Evolutionary conservation across 2,329 filamentous ascomycete species (phyloP).

Genomic region (Bipolaris oryzae): DNA sequence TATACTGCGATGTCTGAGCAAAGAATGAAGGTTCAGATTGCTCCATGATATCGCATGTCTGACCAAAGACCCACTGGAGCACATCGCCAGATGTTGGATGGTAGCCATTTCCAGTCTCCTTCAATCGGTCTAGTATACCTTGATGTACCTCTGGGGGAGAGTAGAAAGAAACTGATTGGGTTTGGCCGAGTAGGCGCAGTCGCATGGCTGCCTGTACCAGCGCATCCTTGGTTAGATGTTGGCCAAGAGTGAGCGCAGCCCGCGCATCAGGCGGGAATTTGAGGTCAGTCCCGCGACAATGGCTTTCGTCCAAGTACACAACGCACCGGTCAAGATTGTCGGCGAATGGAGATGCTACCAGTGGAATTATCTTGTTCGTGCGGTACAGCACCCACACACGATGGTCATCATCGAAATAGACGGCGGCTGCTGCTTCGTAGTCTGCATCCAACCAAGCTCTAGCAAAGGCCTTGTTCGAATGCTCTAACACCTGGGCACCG

Average conservation of each 20-base stretch:
- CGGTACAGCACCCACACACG: constrained; percentile 54
- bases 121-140: constrained; percentile 57
- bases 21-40: constrained; percentile 64
- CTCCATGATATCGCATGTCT: constrained; percentile 66
- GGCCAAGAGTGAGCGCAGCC: constrained; percentile 63
- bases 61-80: constrained; percentile 66
- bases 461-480: constrained; percentile 60
- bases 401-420: constrained; percentile 61
- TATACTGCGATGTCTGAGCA: constrained; percentile 67
- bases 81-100: constrained; percentile 59
- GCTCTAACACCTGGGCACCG: constrained; percentile 68
- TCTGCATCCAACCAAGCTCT: constrained; percentile 59
- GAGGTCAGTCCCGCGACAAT: constrained; percentile 66
- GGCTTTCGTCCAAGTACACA: constrained; percentile 66
- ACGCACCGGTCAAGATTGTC: constrained; percentile 60
- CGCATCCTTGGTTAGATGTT: constrained; percentile 65
- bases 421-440: constrained; percentile 53
- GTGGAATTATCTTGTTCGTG: constrained; percentile 48
- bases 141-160: constrained; percentile 66
- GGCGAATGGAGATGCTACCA: constrained; percentile 61
- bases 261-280: constrained; percentile 56
- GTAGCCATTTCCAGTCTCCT: neutral
- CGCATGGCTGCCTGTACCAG: constrained; percentile 72
- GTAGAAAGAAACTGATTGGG: constrained; percentile 62
- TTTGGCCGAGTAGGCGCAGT: constrained; percentile 62